Base-by-base conservation (phyloP, 2,329 filamentous ascomycete species). In the Hymenoscyphus fraxineus region DNA sequence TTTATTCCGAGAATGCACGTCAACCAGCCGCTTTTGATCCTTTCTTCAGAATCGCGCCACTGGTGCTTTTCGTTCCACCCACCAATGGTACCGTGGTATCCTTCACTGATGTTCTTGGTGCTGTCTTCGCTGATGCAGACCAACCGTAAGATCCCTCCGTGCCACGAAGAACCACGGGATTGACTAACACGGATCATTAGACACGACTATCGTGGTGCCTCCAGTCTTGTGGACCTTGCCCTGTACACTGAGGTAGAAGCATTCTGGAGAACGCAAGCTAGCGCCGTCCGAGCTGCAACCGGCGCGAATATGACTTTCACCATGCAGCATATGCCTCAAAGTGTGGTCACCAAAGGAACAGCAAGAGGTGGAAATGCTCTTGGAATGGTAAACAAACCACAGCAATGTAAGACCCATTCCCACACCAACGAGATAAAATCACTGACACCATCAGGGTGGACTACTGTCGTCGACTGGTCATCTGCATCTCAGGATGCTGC, bases 321-420 rank as follows among this genome's bases (percentile, higher is more conserved):
- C 32, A 35, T 65, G 9, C 63, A 65, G 47, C 63, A 58, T 31
- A 57, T 62, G 9, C 40, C 59, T 27, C 39, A 27, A 15, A 62
- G 35, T 22, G 32, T 65, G 4, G 51, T 65, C 54, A 41, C 59
- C 13, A 44, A 62, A 58, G 63, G 63, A 27, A 41, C 58, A 2
- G 35, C 27, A 7, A 61, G 58, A 16, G 64, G 64, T 16, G 61
- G 64, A 35, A 66, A 66, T 40, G 31, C 64, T 32, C 58, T 66
- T 22, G 58, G 61, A 39, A 27, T 66, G 16, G 22, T 40, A 12
- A 13, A 15, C 10, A 38, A 12, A 39, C 12, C 31, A 54, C 40
- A 56, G 27, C 54, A 57, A 40, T 59, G 62, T 44, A 59, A 44
- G 62, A 35, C 40, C 1, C 44, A 5, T 13, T 27, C 44, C 15